Evolutionary conservation across 2,329 filamentous ascomycete species (phyloP).

Genomic region (Aspergillus sp.): DNA sequence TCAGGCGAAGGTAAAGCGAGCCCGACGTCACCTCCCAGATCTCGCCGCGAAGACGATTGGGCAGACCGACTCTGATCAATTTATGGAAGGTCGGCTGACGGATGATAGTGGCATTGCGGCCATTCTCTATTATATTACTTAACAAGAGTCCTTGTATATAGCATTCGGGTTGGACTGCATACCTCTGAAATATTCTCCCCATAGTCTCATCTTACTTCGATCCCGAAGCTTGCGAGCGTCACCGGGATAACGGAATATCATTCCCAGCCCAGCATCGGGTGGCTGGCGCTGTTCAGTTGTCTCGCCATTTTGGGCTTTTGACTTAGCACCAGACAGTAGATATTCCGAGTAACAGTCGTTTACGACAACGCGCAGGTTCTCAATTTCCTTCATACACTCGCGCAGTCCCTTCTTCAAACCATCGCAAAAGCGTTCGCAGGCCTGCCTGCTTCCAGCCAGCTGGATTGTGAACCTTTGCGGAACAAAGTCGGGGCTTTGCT

Average conservation of each 20-base stretch:
- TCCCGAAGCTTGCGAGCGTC: conserved; percentile 93
- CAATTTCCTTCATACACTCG: conserved; percentile 83
- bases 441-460: conserved; percentile 81
- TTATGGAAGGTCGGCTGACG: conserved; percentile 98
- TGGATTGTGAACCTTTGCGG: conserved; percentile 91
- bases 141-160: conserved; percentile 9
- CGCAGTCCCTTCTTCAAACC: conserved; percentile 87
- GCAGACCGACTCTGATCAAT: conserved; percentile 89
- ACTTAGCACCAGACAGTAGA: conserved; percentile 54
- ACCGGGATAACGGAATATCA: conserved; percentile 91
- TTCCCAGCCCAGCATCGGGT: conserved; percentile 91
- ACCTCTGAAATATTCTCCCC: conserved; percentile 87
- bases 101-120: conserved; percentile 85
- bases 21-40: conserved; percentile 95
- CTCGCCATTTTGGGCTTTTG: conserved; percentile 55
- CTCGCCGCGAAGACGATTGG: conserved; percentile 88
- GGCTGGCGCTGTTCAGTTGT: conserved; percentile 52
- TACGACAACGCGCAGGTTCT: conserved; percentile 77
- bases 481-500: conserved; percentile 59
- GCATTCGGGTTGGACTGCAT: conserved; percentile 14
- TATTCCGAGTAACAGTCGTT: conserved; percentile 91
- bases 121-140: conserved; percentile 66
- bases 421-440: conserved; percentile 95
- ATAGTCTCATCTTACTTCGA: conserved; percentile 93
- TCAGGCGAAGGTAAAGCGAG: conserved; percentile 82